A percentile compares a stretch with the other conserved stretches of the same genome.
phyloP scores from a whole-genome alignment of 768 basidiomycete genomes.

The Russula griseocarnosa region DNA sequence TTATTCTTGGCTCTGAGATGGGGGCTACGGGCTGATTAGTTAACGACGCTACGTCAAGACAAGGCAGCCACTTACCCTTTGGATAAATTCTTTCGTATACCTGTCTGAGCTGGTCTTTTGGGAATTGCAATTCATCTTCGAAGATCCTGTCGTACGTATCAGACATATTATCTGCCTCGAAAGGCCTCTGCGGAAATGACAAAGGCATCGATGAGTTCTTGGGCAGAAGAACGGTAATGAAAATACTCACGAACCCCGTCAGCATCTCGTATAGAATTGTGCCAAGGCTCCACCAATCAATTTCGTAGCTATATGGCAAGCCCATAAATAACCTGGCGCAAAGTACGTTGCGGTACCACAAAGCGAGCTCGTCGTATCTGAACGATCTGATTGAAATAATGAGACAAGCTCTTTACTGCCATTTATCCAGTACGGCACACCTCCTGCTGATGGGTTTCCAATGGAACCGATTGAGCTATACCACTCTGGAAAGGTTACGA shows the following conservation, averaged over 20 bases:
- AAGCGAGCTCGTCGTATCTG: too few species aligned
- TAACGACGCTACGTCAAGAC: not conserved
- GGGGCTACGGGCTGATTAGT: constrained; percentile 43
- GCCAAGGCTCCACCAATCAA: constrained; percentile 98
- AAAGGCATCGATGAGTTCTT: constrained; percentile 22
- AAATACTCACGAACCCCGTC: constrained; percentile 80
- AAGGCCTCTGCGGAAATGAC: constrained; percentile 65
- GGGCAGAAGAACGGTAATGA: constrained; percentile 3
- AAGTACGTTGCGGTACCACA: too few species aligned
- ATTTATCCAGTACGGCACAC: constrained; percentile 77
- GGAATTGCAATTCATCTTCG: constrained; percentile 85
- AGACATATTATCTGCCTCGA: constrained; percentile 88
- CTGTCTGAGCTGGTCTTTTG: constrained; percentile 83
- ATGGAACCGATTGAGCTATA: constrained; percentile 34
- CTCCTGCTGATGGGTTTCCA: constrained; percentile 48
- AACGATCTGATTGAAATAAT: too few species aligned
- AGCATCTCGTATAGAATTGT: constrained; percentile 98
- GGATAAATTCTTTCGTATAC: constrained; percentile 90
- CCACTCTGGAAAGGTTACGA: constrained; percentile 81
- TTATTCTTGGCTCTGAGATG: constrained; percentile 91
- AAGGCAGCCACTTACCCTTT: constrained; percentile 63
- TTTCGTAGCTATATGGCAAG: constrained; percentile 83
- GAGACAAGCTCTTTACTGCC: constrained; percentile 49
- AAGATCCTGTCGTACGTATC: constrained; percentile 93
- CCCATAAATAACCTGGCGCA: too few species aligned